A percentile compares a stretch with the other conserved stretches of the same genome.
These are phyloP conservation scores for Drosera spatulata DNA, from an alignment of 179 eudicot species.

Conservation along the genomic window DNA sequence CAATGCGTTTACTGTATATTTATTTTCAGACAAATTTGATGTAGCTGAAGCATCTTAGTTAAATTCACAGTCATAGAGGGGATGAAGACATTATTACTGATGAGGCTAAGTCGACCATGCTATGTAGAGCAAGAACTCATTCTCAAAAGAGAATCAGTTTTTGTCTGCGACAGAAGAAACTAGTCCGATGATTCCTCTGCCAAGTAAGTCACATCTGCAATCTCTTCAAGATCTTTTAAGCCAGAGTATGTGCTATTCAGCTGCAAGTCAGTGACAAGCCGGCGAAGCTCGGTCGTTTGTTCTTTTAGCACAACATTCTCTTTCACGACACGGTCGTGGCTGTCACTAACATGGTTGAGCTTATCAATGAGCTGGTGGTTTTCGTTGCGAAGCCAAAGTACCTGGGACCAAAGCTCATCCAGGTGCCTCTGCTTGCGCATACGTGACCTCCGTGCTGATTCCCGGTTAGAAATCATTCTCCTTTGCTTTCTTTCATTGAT, in stretches of 20 bases:
- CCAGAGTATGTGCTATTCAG: slow-evolving; percentile 49
- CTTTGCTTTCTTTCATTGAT: slow-evolving; percentile 91
- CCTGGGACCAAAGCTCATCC: slow-evolving; percentile 96
- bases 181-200: slow-evolving; percentile 35
- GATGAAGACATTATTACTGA: no score
- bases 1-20: no score
- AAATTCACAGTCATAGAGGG: no score
- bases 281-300: slow-evolving; percentile 61
- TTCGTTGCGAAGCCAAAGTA: slow-evolving; percentile 78
- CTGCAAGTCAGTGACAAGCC: slow-evolving; percentile 63
- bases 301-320: slow-evolving; percentile 81
- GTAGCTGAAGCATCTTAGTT: no score
- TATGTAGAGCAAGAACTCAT: no score
- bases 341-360: slow-evolving; percentile 48
- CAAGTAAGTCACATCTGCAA: slow-evolving; percentile 37
- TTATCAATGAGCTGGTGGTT: slow-evolving; percentile 73
- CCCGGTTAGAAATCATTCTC: slow-evolving; percentile 98
- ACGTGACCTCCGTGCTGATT: slow-evolving; percentile 92
- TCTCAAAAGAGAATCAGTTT: no score
- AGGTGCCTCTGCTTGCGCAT: slow-evolving; percentile 96
- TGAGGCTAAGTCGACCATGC: no score
- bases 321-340: slow-evolving; percentile 46
- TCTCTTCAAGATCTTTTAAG: slow-evolving; percentile 46
- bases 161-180: neutral
- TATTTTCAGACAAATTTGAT: no score